phyloP scores from a whole-genome alignment of 768 basidiomycete species.

The Pleurotus citrinopileatus region DNA sequence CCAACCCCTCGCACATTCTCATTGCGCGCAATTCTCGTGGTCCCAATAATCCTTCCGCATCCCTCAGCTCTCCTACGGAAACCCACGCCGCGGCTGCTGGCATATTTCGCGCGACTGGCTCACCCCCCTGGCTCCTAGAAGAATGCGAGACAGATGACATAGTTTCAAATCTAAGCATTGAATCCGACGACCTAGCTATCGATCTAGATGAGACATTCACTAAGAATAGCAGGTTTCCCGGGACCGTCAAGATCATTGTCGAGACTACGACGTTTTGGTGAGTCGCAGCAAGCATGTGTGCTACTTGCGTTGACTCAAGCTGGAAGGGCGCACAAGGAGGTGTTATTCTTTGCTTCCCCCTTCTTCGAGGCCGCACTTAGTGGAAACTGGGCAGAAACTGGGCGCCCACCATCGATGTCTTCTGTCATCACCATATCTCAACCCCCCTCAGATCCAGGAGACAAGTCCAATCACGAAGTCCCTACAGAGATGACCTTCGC shows the following conservation, averaged over 20 bases:
- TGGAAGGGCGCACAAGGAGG: constrained; percentile 85
- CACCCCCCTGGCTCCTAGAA: constrained; percentile 77
- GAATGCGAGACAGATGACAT: constrained; percentile 71
- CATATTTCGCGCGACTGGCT: constrained; percentile 78
- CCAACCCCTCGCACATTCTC: constrained; percentile 84
- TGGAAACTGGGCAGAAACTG: constrained; percentile 91
- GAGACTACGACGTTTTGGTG: constrained; percentile 90
- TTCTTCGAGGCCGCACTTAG: constrained; percentile 92
- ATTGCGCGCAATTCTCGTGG: constrained; percentile 85
- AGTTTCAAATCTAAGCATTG: constrained; percentile 64
- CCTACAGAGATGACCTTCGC: constrained; percentile 59
- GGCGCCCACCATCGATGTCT: constrained; percentile 73
- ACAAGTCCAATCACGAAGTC: constrained; percentile 35
- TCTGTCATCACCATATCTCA: constrained; percentile 85
- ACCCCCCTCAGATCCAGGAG: constrained; percentile 57
- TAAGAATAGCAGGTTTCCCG: constrained; percentile 64
- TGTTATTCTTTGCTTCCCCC: constrained; percentile 89
- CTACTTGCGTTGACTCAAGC: neutral
- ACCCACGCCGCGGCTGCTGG: constrained; percentile 87
- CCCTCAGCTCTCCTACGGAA: constrained; percentile 82
- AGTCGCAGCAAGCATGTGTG: constrained; percentile 22
- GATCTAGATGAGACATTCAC: constrained; percentile 82
- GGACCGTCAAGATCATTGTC: constrained; percentile 89
- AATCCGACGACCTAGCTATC: constrained; percentile 66
- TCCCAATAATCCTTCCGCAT: constrained; percentile 70